A percentile compares a stretch with the other conserved stretches of the same genome.
These are phyloP conservation scores for Mucor sp. DNA, from an alignment of 371 early-diverging fungal genomes.

Conservation along the genomic window DNA sequence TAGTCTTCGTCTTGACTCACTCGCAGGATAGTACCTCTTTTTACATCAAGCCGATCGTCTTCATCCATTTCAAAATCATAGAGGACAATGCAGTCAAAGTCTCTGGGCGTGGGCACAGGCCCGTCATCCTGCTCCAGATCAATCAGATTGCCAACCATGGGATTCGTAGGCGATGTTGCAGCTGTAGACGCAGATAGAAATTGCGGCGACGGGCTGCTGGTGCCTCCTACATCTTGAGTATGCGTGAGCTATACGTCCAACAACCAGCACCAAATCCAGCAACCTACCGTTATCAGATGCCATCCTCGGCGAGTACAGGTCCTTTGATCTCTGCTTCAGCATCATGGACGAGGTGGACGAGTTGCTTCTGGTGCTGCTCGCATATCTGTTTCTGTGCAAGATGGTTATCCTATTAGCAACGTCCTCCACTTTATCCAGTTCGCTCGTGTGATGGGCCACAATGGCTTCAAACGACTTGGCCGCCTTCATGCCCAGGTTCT, in stretches of 20 bases:
- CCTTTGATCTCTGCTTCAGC: background rate
- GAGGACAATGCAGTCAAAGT: conserved; percentile 23
- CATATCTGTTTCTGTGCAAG: conserved; percentile 7
- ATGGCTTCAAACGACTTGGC: conserved; percentile 12
- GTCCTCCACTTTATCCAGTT: conserved; percentile 15
- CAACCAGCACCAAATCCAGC: background rate
- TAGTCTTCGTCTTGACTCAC: conserved; percentile 27
- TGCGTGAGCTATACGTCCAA: background rate
- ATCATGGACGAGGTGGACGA: conserved; percentile 1
- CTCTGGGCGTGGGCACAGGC: background rate
- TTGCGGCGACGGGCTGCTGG: background rate
- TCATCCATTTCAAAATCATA: conserved; percentile 26
- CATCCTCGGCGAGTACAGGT: background rate
- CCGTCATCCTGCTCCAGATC: conserved; percentile 8
- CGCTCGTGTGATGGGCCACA: background rate
- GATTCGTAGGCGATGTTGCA: background rate
- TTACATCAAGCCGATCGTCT: conserved; percentile 24
- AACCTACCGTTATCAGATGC: conserved; percentile 3
- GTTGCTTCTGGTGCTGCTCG: background rate
- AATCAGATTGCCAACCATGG: conserved; percentile 2
- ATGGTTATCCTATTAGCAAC: conserved; percentile 16
- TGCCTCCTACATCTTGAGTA: background rate
- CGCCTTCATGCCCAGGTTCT: conserved; percentile 18
- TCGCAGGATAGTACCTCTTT: conserved; percentile 21
- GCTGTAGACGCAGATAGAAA: background rate